phyloP scores from a whole-genome alignment of 2,329 filamentous ascomycete genomes.

The Fonsecaea nubica region DNA sequence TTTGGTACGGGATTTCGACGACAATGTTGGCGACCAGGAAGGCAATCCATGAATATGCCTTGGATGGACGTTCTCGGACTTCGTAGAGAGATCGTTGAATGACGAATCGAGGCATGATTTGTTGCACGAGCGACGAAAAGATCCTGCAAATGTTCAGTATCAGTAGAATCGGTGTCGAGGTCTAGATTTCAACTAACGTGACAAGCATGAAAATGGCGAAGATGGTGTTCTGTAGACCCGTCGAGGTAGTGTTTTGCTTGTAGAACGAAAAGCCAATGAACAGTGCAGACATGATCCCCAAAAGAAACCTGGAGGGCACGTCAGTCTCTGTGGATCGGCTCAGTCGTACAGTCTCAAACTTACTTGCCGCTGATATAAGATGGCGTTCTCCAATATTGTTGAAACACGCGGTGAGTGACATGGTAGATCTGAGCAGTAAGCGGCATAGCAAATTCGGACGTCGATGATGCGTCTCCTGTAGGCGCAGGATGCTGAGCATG shows the following conservation, averaged over 20 bases:
- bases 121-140: conserved; percentile 58
- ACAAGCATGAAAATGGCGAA: conserved; percentile 75
- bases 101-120: conserved; percentile 67
- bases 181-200: conserved; percentile 22
- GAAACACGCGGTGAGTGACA: conserved; percentile 76
- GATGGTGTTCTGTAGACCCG: conserved; percentile 74
- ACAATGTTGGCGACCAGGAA: conserved; percentile 73
- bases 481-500: conserved; percentile 55
- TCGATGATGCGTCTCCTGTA: conserved; percentile 46
- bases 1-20: conserved; percentile 72
- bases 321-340: conserved; percentile 54
- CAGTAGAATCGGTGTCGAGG: neutral
- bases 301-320: conserved; percentile 63
- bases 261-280: conserved; percentile 68
- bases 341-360: conserved; percentile 60
- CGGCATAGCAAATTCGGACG: conserved; percentile 76
- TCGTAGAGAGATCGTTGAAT: conserved; percentile 73
- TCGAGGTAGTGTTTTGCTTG: conserved; percentile 67
- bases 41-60: conserved; percentile 76
- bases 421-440: conserved; percentile 69
- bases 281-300: conserved; percentile 59
- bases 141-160: conserved; percentile 48
- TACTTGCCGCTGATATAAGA: conserved; percentile 67
- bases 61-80: conserved; percentile 70
- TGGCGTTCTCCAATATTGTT: conserved; percentile 85